These are phyloP conservation scores for Exophiala oligosperma DNA, from an alignment of 2,329 filamentous ascomycete species.

Conservation along the genomic window DNA sequence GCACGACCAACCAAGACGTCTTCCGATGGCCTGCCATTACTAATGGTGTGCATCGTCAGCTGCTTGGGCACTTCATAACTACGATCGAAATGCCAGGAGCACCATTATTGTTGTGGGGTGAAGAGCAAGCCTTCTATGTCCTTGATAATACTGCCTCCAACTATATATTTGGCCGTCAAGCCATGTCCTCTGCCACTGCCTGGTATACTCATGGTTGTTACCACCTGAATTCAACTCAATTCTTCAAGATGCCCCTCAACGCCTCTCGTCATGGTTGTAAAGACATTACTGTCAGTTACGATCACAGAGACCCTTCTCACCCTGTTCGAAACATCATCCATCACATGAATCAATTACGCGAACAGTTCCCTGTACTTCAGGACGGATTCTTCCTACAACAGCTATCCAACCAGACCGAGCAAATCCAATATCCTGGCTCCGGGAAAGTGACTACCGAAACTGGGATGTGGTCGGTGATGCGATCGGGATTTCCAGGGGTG, in stretches of 20 bases:
- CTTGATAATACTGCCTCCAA: constrained; percentile 64
- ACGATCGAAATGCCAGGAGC: constrained; percentile 63
- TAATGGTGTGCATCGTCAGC: constrained; percentile 57
- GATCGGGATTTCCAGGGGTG: constrained; percentile 50
- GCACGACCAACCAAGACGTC: constrained; percentile 65
- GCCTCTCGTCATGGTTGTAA: constrained; percentile 54
- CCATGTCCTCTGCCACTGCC: constrained; percentile 61
- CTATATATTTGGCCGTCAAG: constrained; percentile 65
- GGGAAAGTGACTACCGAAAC: constrained; percentile 55
- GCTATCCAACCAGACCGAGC: constrained; percentile 57
- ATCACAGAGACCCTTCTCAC: constrained; percentile 64
- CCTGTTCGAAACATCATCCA: constrained; percentile 63
- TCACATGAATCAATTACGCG: constrained; percentile 61
- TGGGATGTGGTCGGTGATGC: constrained; percentile 61
- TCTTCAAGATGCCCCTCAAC: constrained; percentile 59
- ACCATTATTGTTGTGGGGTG: constrained; percentile 62
- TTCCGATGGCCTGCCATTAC: constrained; percentile 63
- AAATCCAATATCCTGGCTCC: constrained; percentile 54
- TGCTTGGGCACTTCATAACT: constrained; percentile 60
- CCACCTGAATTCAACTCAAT: constrained; percentile 55
- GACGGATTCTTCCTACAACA: constrained; percentile 58
- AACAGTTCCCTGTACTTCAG: constrained; percentile 58
- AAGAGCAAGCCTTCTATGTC: constrained; percentile 66
- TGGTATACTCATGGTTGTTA: constrained; percentile 69
- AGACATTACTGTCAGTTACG: constrained; percentile 50